phyloP scores from a whole-genome alignment of 805 yeast species.

The Metschnikowia shivogae region DNA sequence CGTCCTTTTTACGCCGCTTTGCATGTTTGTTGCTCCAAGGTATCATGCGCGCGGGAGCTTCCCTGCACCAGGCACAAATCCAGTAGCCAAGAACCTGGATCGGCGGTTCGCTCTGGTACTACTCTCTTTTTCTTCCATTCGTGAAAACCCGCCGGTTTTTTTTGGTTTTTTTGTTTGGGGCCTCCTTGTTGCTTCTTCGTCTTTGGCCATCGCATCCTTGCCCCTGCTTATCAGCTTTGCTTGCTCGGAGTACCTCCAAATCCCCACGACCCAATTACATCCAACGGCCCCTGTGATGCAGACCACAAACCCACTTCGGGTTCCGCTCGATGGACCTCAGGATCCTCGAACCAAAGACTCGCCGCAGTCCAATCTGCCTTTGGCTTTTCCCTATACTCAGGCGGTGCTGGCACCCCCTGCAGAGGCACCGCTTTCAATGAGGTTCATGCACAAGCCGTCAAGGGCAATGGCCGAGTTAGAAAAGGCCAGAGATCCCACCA shows the following conservation, averaged over 20 bases:
- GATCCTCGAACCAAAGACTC: background rate
- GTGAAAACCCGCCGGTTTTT: background rate
- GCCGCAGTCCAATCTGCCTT: background rate
- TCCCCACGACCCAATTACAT: background rate
- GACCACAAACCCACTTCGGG: background rate
- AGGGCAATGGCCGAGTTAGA: slow-evolving; percentile 30
- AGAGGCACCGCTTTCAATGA: slow-evolving; percentile 27
- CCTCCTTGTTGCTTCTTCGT: background rate
- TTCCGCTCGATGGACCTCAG: background rate
- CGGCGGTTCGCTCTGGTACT: background rate
- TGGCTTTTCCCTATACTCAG: background rate
- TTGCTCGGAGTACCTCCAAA: slow-evolving; percentile 1
- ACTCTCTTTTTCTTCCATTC: background rate
- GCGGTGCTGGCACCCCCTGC: slow-evolving; percentile 4
- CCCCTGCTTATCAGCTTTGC: slow-evolving; percentile 4
- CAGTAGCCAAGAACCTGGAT: background rate
- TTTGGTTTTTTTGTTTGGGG: background rate
- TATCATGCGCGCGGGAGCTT: slow-evolving; percentile 4
- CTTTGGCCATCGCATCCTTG: slow-evolving; percentile 1
- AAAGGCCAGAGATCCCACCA: slow-evolving; percentile 27
- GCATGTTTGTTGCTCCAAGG: background rate
- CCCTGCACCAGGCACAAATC: slow-evolving; percentile 1
- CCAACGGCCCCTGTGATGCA: background rate
- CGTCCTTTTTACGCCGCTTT: background rate
- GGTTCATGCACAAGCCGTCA: slow-evolving; percentile 38